Conservation (phyloP, 208 protist genomes). For the Naegleria gruberi region DNA sequence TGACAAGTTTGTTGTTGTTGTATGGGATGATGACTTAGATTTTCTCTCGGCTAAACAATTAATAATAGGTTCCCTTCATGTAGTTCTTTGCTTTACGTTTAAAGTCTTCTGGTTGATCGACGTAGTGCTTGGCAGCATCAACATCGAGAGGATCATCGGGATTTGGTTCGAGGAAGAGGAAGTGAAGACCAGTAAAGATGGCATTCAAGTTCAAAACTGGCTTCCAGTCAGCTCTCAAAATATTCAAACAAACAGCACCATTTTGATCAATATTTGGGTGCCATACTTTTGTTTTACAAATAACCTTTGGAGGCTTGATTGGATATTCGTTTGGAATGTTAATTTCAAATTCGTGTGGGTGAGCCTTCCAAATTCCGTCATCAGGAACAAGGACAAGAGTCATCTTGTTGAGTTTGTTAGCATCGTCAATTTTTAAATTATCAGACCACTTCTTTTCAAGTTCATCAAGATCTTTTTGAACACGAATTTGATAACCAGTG, state of each 20-base stretch:
- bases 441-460: slow-evolving; percentile 6
- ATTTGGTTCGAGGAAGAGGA: slow-evolving; percentile 36
- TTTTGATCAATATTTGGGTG: slow-evolving; percentile 42
- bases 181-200: slow-evolving; percentile 34
- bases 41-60: too few relatives aligned
- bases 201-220: slow-evolving; percentile 34
- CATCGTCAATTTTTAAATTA: neutral
- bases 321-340: slow-evolving; percentile 4
- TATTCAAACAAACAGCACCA: slow-evolving; percentile 36
- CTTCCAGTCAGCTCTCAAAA: slow-evolving; percentile 38
- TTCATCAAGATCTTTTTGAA: slow-evolving; percentile 11
- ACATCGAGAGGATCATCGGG: slow-evolving; percentile 35
- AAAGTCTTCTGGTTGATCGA: neutral
- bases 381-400: slow-evolving; percentile 7
- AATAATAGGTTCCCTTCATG: slow-evolving; percentile 14
- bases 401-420: neutral
- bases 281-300: slow-evolving; percentile 22
- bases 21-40: too few relatives aligned
- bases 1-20: too few relatives aligned
- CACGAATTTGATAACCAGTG: slow-evolving; percentile 17
- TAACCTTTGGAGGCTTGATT: slow-evolving; percentile 17
- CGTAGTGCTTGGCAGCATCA: slow-evolving; percentile 24
- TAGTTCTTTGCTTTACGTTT: slow-evolving; percentile 6
- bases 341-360: slow-evolving; percentile 12
- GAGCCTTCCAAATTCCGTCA: slow-evolving; percentile 18